A percentile compares a stretch with the other conserved stretches of the same genome.
phyloP scores from a whole-genome alignment of 2,329 filamentous ascomycete genomes.

The Ampelomyces quisqualis region DNA sequence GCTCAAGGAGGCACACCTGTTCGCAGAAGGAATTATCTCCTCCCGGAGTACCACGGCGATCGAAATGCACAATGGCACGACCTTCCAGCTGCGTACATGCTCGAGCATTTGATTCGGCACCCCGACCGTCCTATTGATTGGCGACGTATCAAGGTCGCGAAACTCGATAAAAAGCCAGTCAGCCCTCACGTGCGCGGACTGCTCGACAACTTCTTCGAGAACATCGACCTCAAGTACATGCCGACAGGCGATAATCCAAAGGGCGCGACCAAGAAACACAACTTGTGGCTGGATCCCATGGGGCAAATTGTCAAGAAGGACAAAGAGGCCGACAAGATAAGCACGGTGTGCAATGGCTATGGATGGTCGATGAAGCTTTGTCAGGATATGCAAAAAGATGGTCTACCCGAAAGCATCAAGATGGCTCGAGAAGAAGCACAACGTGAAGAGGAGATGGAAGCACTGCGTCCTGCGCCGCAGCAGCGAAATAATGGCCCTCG shows the following conservation, averaged over 20 bases:
- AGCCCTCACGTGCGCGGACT: slow-evolving; percentile 69
- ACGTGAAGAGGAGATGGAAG: slow-evolving; percentile 17
- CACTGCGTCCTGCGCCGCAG: slow-evolving; percentile 3
- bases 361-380: slow-evolving; percentile 84
- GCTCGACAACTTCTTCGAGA: slow-evolving; percentile 67
- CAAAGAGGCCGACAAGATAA: slow-evolving; percentile 64
- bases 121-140: slow-evolving; percentile 73
- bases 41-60: slow-evolving; percentile 79
- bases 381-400: slow-evolving; percentile 68
- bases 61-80: slow-evolving; percentile 74
- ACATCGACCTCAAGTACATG: slow-evolving; percentile 52
- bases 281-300: slow-evolving; percentile 62
- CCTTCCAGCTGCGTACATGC: slow-evolving; percentile 76
- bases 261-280: slow-evolving; percentile 49
- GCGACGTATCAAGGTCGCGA: slow-evolving; percentile 60
- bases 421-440: slow-evolving; percentile 22
- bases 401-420: slow-evolving; percentile 24
- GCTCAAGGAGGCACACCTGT: slow-evolving; percentile 32
- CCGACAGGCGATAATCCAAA: slow-evolving; percentile 46
- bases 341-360: slow-evolving; percentile 75
- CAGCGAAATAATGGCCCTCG: slow-evolving; percentile 12
- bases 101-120: slow-evolving; percentile 75
- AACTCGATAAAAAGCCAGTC: slow-evolving; percentile 68
- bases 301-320: slow-evolving; percentile 68
- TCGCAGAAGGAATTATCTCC: slow-evolving; percentile 62